Percentiles rank a stretch among this genome's conserved stretches.
Conservation (phyloP, 148 eudicot genomes). For the Cornus suecica region DNA sequence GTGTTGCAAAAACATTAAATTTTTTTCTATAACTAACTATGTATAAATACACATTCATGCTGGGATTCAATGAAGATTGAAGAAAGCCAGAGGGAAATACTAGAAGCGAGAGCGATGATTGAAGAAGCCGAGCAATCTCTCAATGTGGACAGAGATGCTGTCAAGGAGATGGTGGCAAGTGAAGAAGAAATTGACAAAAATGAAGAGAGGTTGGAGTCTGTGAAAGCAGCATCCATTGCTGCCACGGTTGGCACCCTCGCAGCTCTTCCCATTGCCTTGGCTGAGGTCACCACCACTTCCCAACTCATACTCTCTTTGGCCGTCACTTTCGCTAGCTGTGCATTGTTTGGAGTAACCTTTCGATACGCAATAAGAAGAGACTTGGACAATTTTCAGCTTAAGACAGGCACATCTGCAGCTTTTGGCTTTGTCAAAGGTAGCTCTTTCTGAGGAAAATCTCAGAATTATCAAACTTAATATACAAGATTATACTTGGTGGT, state of each 20-base stretch:
- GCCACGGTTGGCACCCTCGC: constrained; percentile 76
- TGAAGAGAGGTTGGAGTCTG: constrained; percentile 72
- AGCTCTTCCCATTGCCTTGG: constrained; percentile 56
- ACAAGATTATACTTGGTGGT: background rate
- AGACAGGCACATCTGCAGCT: constrained; percentile 82
- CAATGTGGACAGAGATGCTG: constrained; percentile 12
- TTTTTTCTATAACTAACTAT: background rate
- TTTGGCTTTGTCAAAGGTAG: constrained; percentile 91
- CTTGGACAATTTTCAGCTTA: constrained; percentile 81
- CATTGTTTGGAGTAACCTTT: constrained; percentile 82
- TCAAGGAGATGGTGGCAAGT: background rate
- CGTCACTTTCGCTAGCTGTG: constrained; percentile 71
- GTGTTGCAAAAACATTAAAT: background rate
- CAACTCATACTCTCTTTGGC: constrained; percentile 60
- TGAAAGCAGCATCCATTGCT: constrained; percentile 71
- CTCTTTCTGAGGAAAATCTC: background rate
- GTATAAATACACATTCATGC: background rate
- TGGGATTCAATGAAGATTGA: constrained; percentile 63
- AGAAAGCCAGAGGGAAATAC: constrained; percentile 81
- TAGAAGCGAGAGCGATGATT: constrained; percentile 71
- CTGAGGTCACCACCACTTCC: constrained; percentile 34
- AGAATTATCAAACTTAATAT: background rate
- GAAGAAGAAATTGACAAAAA: constrained; percentile 24
- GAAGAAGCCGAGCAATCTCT: constrained; percentile 80
- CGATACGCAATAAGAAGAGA: constrained; percentile 87